Evolutionary conservation across 805 yeast genomes (phyloP).

Genomic region (Tetrapisispora taiwanensis): DNA sequence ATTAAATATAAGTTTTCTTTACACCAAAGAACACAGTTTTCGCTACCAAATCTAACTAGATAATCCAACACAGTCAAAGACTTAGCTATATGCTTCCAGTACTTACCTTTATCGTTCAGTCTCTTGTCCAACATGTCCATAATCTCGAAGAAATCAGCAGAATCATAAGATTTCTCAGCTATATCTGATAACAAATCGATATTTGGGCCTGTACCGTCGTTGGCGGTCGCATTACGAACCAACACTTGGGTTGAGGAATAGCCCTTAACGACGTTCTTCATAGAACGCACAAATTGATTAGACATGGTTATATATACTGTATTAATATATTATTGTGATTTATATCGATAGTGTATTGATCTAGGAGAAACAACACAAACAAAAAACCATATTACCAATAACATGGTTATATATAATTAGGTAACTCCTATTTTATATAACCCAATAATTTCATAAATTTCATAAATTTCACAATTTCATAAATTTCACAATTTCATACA

Average conservation of each 20-base stretch:
- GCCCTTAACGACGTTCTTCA: constrained; percentile 71
- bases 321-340: too few relatives aligned
- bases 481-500: too few relatives aligned
- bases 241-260: constrained; percentile 76
- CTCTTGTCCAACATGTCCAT: constrained; percentile 93
- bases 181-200: constrained; percentile 75
- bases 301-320: constrained; percentile 38
- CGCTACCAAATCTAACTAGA: constrained; percentile 75
- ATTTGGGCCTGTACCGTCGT: constrained; percentile 79
- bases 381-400: too few relatives aligned
- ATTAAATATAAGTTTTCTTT: constrained; percentile 79
- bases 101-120: constrained; percentile 89
- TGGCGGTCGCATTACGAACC: constrained; percentile 88
- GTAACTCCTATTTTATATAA: neutral
- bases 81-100: constrained; percentile 95
- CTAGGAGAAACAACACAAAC: too few relatives aligned
- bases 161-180: constrained; percentile 60
- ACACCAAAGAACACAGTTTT: constrained; percentile 85
- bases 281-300: constrained; percentile 65
- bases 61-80: constrained; percentile 83
- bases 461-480: too few relatives aligned
- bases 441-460: too few relatives aligned
- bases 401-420: constrained; percentile 32
- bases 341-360: too few relatives aligned
- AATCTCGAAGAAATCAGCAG: constrained; percentile 69